A percentile compares a stretch with the other conserved stretches of the same genome.
Conservation (phyloP, 1,284 basidiomycete genomes). For the Pascua sp. region DNA sequence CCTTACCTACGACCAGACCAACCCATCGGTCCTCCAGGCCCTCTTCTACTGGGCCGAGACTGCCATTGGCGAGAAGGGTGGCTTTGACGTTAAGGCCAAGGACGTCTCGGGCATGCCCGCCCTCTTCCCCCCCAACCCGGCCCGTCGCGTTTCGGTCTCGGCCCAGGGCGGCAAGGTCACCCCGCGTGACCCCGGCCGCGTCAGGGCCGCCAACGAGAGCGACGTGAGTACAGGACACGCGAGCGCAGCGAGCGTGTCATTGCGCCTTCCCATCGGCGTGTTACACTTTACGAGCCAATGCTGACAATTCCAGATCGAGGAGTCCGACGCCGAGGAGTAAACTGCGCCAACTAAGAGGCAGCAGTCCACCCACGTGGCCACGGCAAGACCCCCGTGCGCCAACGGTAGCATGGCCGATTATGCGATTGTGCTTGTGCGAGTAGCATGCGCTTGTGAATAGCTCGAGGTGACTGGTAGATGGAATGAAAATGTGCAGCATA, state of each 20-base stretch:
- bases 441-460: no score
- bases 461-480: no score
- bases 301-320: conserved; percentile 40
- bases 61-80: conserved; percentile 14
- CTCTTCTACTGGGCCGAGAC: conserved; percentile 48
- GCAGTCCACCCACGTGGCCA: neutral
- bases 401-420: no score
- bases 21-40: conserved; percentile 41
- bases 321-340: conserved; percentile 39
- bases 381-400: neutral
- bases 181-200: conserved; percentile 21
- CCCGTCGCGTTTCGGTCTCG: conserved; percentile 36
- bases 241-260: no score
- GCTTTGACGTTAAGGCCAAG: conserved; percentile 18
- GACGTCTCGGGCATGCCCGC: conserved; percentile 31
- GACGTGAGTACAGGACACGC: conserved; percentile 33
- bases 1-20: conserved; percentile 26
- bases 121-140: conserved; percentile 48
- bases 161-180: conserved; percentile 8
- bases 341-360: no score
- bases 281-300: neutral
- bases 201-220: conserved; percentile 43
- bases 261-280: neutral
- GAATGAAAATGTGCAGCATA: no score
- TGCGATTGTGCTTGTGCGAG: no score